These are phyloP conservation scores for Hymenoscyphus salicellus DNA, from an alignment of 2,329 filamentous ascomycete genomes.

Conservation along the genomic window DNA sequence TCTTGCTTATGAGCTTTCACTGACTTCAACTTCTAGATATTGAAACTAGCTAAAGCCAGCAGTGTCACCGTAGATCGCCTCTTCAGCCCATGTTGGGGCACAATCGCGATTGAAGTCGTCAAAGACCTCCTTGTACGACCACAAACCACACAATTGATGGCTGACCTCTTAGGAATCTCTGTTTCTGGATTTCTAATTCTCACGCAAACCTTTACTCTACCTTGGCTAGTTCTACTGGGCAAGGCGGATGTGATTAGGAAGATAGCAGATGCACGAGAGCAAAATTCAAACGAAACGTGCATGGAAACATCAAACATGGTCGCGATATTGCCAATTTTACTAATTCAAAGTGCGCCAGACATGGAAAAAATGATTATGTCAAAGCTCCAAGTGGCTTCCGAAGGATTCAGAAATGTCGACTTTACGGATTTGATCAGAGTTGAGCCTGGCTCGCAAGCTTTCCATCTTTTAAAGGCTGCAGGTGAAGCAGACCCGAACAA, in stretches of 20 bases:
- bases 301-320: constrained; percentile 57
- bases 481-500: constrained; percentile 63
- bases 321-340: constrained; percentile 56
- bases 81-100: constrained; percentile 85
- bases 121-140: constrained; percentile 78
- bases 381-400: constrained; percentile 64
- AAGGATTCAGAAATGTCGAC: constrained; percentile 64
- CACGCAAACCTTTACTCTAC: constrained; percentile 78
- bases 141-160: constrained; percentile 76
- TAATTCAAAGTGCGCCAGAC: constrained; percentile 55
- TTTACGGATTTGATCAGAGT: constrained; percentile 68
- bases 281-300: constrained; percentile 56
- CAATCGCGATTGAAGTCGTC: constrained; percentile 74
- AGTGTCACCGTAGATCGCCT: constrained; percentile 63
- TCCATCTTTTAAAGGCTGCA: constrained; percentile 77
- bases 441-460: constrained; percentile 71
- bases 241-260: constrained; percentile 75
- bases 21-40: constrained; percentile 47
- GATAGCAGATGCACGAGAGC: constrained; percentile 73
- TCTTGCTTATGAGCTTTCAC: neutral
- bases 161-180: constrained; percentile 74
- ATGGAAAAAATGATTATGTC: constrained; percentile 66
- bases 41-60: constrained; percentile 66
- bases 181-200: constrained; percentile 70
- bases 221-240: constrained; percentile 78